Evolutionary conservation across 2,329 filamentous ascomycete species (phyloP), one percentile per base, ranked within the genome.

Genomic region (Fusarium sp.): DNA sequence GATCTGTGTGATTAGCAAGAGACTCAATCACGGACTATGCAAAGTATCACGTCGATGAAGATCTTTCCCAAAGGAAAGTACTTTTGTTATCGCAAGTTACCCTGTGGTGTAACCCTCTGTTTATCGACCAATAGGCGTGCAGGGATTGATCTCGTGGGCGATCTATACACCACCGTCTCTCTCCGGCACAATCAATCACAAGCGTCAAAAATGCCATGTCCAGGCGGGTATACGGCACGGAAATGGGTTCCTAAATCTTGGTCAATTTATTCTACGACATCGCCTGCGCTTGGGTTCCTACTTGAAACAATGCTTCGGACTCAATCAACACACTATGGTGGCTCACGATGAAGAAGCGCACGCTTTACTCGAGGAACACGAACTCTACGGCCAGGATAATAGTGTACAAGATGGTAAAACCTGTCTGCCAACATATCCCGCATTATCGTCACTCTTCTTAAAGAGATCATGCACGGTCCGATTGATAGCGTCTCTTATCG

Each of bases 301-400:
- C 4, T 8, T n/a, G 15, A 6, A 15, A 6, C 2, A 10, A 15
- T 26, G 41, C 3, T n/a, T 10, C 14, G n/a, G n/a, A 7, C 14
- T 13, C 33, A 15, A 14, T 19, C 44, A 50, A 22, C 3, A 39
- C 54, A 51, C 10, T 9, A 62, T 62, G 58, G 56, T 54, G 15
- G 39, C 58, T 37, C 56, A 61, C 17, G 58, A 46, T 47, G 58
- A 62, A 32, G 56, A 62, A 43, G 58, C 56, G 2, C 28, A 62
- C 14, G 58, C 47, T 26, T 9, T 62, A 19, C 40, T 62, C 10
- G 56, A 62, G 13, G 22, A 62, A 15, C 52, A 53, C 41, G 56
- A 61, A 13, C 11, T 45, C 13, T 2, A 5, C 10, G 17, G 7
- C 9, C 46, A 54, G 8, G n/a, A 15, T 5, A 14, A 2, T 6